Evolutionary conservation across 1,284 basidiomycete species (phyloP), one percentile per base, ranked within the genome.

Genomic region (Leccinum griseonigrum): DNA sequence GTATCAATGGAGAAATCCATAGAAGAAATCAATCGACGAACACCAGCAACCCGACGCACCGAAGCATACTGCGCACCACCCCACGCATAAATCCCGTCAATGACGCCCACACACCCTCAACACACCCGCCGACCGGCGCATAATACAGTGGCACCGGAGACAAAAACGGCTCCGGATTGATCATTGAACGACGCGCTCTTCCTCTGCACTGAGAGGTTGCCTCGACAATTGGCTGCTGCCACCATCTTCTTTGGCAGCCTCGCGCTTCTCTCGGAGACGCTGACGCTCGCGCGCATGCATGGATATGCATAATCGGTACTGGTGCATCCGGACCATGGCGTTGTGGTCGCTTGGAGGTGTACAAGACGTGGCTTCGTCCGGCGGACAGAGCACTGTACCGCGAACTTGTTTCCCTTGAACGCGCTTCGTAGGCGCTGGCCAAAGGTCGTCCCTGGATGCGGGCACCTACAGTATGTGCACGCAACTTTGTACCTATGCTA

Each of bases 391-490:
- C 7, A 75, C 14, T 22, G 56, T 32, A 16, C 14, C 36, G 5
- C 14, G 36, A 14, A 14, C 36, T 38, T 14, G 14, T 38, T 14
- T 38, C 36, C 14, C 7, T 14, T 38, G 7, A 72, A 38, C 3
- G 59, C 43, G 1, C 60, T 46, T 4, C 66, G 68, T 3, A 74
- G n/a, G 18, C 75, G 71, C 60, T 78, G 74, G 3, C 75, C 78
- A 26, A 81, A 71, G 3, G 73, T 80, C 28, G 76, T 70, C 2
- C 78, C 81, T 0, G 80, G 78, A 2, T 77, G 68, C 1, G 81
- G 79, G 60, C 81, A 83, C 0, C 81, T 80, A 52, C 82, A 83
- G 62, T 83, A 75, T 0, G 74, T 79, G 66, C 83, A 83, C 6
- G 76, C 72, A 3, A 82, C 69, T 2, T 69, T 64, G 64, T 78